Evolutionary conservation across 192 early-diverging fungal genomes (phyloP).

Genomic region (Pilaira anomala): DNA sequence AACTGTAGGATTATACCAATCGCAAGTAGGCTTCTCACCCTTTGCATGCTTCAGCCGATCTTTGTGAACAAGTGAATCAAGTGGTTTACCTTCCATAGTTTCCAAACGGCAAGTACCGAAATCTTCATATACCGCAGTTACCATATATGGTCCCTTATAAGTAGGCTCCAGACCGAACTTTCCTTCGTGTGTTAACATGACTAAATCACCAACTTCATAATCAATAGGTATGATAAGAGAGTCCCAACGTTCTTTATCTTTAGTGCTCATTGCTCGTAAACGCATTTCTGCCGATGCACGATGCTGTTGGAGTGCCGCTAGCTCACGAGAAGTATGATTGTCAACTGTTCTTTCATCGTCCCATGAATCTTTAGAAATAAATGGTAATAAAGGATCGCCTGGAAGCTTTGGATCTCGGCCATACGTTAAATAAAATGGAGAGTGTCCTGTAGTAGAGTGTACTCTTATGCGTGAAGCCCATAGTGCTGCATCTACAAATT

Average conservation of each 20-base stretch:
- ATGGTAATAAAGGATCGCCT: constrained; percentile 11
- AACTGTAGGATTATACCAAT: constrained; percentile 3
- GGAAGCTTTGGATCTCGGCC: constrained; percentile 17
- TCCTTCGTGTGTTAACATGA: background rate
- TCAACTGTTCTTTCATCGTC: background rate
- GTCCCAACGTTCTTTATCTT: constrained; percentile 16
- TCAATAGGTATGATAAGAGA: background rate
- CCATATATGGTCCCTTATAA: constrained; percentile 3
- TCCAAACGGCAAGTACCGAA: background rate
- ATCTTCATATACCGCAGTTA: background rate
- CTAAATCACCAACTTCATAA: constrained; percentile 9
- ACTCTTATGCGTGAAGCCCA: background rate
- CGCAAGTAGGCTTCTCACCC: background rate
- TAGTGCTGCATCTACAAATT: constrained; percentile 11
- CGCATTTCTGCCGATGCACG: background rate
- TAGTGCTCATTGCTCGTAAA: background rate
- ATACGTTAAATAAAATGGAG: constrained; percentile 20
- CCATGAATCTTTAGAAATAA: constrained; percentile 1
- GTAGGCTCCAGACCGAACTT: constrained; percentile 6
- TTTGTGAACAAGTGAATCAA: background rate
- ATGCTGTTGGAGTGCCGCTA: background rate
- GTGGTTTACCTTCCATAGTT: background rate
- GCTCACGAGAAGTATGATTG: background rate
- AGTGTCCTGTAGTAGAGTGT: constrained; percentile 2
- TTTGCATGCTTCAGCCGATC: background rate